Evolutionary conservation across 192 early-diverging fungal genomes (phyloP).

Genomic region (Entomortierella lignicola): DNA sequence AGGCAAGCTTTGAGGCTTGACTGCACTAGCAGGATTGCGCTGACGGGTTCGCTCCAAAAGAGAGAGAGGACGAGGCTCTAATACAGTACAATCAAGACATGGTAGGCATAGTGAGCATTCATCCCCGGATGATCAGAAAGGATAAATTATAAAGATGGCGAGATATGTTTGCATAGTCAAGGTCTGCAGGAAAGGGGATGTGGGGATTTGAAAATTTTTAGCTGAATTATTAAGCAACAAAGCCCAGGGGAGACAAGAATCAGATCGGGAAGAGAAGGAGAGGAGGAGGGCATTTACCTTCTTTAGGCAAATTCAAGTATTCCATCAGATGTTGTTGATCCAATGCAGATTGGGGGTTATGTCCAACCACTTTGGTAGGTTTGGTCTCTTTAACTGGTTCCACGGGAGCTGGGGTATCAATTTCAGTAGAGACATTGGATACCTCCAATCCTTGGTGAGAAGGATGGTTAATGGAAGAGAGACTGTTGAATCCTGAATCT

Average conservation of each 20-base stretch:
- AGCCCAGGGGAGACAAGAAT: too few species aligned
- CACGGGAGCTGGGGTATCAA: neutral
- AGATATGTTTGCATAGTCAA: too few species aligned
- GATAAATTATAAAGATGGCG: too few species aligned
- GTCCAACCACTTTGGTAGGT: too few species aligned
- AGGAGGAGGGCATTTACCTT: slow-evolving; percentile 24
- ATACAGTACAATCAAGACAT: neutral
- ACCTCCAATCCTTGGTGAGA: slow-evolving; percentile 3
- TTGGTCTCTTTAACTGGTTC: slow-evolving; percentile 2
- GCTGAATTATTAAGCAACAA: too few species aligned
- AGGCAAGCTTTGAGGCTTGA: slow-evolving; percentile 27
- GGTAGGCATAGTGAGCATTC: too few species aligned
- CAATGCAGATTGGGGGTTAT: slow-evolving; percentile 45
- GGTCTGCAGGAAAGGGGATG: too few species aligned
- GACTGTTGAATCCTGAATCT: slow-evolving; percentile 45
- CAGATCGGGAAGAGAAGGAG: too few species aligned
- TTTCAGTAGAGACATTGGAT: neutral
- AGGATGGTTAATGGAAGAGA: slow-evolving; percentile 42
- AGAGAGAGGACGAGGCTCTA: slow-evolving; percentile 48
- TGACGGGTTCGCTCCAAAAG: slow-evolving; percentile 53
- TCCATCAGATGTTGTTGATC: slow-evolving; percentile 55
- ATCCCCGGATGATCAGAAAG: too few species aligned
- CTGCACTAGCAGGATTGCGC: slow-evolving; percentile 39
- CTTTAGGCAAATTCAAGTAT: slow-evolving; percentile 48
- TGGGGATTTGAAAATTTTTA: too few species aligned